phyloP scores from a whole-genome alignment of 306 rosid genomes.

The Quercus ilex region DNA sequence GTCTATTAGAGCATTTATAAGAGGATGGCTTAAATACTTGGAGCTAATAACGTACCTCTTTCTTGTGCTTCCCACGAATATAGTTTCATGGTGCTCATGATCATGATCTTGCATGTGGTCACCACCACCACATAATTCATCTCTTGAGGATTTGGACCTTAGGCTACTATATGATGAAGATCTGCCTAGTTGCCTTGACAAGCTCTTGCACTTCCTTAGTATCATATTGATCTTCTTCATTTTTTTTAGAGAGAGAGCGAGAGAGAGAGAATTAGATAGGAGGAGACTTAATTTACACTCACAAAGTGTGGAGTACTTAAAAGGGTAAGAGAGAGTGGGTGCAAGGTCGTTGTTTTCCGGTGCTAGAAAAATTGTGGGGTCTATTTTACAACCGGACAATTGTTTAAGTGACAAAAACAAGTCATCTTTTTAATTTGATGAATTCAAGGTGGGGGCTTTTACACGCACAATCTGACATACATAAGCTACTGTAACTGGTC shows the following conservation, averaged over 20 bases:
- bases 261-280: slow-evolving; percentile 13
- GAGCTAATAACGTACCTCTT: slow-evolving; percentile 67
- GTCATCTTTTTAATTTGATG: slow-evolving; percentile 35
- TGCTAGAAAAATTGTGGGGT: slow-evolving; percentile 56
- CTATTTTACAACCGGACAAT: slow-evolving; percentile 46
- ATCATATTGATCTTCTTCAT: slow-evolving; percentile 75
- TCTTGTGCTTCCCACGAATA: slow-evolving; percentile 78
- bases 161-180: slow-evolving; percentile 70
- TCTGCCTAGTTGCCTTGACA: slow-evolving; percentile 74
- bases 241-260: background rate
- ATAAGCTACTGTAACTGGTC: slow-evolving; percentile 23
- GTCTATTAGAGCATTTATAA: slow-evolving; percentile 62
- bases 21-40: slow-evolving; percentile 63
- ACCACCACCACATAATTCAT: slow-evolving; percentile 35
- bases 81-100: slow-evolving; percentile 27
- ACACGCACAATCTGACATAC: slow-evolving; percentile 18
- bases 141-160: slow-evolving; percentile 69
- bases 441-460: slow-evolving; percentile 3
- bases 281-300: slow-evolving; percentile 59
- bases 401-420: slow-evolving; percentile 42
- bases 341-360: slow-evolving; percentile 65
- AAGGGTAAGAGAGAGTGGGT: slow-evolving; percentile 33
- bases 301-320: slow-evolving; percentile 27
- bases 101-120: slow-evolving; percentile 11
- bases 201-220: slow-evolving; percentile 82